These are phyloP conservation scores for Bondarzewia mesenterica DNA, from an alignment of 1,284 basidiomycete species.

Conservation along the genomic window DNA sequence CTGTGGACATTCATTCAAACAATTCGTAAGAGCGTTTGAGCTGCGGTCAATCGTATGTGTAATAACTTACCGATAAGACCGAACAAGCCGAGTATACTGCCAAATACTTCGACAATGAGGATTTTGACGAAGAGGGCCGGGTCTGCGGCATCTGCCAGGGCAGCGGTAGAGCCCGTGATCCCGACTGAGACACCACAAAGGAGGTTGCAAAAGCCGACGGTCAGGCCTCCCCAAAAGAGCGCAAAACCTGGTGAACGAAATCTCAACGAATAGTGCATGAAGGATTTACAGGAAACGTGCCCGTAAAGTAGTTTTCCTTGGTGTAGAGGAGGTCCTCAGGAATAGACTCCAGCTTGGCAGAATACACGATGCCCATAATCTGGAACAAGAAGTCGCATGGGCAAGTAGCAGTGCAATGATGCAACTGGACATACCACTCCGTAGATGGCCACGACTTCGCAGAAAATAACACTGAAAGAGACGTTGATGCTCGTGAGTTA, in stretches of 20 bases:
- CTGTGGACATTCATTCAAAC: constrained; percentile 4
- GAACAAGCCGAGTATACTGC: constrained; percentile 86
- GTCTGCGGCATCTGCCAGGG: constrained; percentile 88
- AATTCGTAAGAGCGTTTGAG: background rate
- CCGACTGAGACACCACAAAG: constrained; percentile 89
- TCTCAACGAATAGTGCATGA: background rate
- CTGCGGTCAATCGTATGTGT: background rate
- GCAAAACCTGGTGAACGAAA: constrained; percentile 56
- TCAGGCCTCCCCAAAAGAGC: constrained; percentile 92
- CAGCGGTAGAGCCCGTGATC: constrained; percentile 87
- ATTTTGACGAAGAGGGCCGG: constrained; percentile 92
- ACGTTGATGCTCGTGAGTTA: background rate
- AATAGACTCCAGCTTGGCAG: constrained; percentile 63
- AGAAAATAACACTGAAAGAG: constrained; percentile 85
- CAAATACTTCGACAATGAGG: constrained; percentile 91
- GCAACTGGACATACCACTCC: constrained; percentile 62
- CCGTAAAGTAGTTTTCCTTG: constrained; percentile 83
- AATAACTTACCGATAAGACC: constrained; percentile 86
- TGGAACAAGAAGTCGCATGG: constrained; percentile 19
- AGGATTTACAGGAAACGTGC: constrained; percentile 28
- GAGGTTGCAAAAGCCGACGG: constrained; percentile 88
- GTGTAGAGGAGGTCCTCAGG: constrained; percentile 67
- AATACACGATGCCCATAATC: constrained; percentile 95
- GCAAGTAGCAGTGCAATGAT: background rate
- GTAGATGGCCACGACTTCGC: constrained; percentile 97